phyloP scores from a whole-genome alignment of 208 protist genomes.

The Acanthamoeba rhysodes region DNA sequence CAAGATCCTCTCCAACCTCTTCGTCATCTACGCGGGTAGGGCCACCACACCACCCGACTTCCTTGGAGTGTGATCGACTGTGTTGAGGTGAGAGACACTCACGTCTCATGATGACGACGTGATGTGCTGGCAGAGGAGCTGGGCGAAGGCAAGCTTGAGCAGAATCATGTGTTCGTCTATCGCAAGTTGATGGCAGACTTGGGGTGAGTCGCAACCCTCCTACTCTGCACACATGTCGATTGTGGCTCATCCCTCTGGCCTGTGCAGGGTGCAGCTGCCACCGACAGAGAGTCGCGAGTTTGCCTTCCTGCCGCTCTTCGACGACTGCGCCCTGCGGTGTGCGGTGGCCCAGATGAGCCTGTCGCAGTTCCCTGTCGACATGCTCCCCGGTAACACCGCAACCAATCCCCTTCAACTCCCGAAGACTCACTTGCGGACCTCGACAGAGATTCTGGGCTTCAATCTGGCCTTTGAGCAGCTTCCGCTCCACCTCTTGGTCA shows the following conservation, averaged over 20 bases:
- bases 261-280: slow-evolving; percentile 20
- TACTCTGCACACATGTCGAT: neutral
- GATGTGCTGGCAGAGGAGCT: neutral
- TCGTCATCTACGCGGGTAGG: neutral
- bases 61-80: neutral
- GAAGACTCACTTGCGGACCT: too few relatives aligned
- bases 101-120: too few relatives aligned
- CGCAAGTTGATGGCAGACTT: neutral
- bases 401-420: neutral
- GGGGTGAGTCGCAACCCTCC: neutral
- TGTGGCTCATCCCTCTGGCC: neutral
- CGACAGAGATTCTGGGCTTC: neutral
- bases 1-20: slow-evolving; percentile 27
- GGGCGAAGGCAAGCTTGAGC: slow-evolving; percentile 52
- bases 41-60: too few relatives aligned
- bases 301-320: neutral
- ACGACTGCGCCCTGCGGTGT: slow-evolving; percentile 25
- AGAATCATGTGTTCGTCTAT: slow-evolving; percentile 71
- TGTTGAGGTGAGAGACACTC: too few relatives aligned
- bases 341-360: slow-evolving; percentile 5
- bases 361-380: neutral
- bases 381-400: neutral
- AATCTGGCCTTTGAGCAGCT: slow-evolving; percentile 60
- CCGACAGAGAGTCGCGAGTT: slow-evolving; percentile 25
- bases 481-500: slow-evolving; percentile 61